These are phyloP conservation scores for Xerocomus minutiporus DNA, from an alignment of 1,284 basidiomycete species.

Conservation along the genomic window DNA sequence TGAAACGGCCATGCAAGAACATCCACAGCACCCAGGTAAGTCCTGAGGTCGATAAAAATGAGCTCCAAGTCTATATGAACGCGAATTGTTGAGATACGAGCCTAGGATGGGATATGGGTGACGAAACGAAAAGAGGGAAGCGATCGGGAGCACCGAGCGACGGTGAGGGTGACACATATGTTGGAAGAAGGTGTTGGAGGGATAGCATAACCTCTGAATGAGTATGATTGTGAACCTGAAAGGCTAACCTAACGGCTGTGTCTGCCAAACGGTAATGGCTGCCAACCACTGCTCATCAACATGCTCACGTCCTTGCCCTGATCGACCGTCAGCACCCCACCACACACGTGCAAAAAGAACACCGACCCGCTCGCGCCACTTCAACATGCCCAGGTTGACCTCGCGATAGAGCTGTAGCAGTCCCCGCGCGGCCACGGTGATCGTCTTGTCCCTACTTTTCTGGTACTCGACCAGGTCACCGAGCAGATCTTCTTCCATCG, in stretches of 20 bases:
- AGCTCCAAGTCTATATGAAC: too few species aligned
- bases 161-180: too few species aligned
- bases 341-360: not conserved
- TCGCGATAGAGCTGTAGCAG: slow-evolving; percentile 92
- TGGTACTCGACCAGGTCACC: slow-evolving; percentile 92
- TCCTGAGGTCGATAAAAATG: too few species aligned
- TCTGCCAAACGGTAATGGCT: slow-evolving; percentile 70
- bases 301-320: slow-evolving; percentile 85
- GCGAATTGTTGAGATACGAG: too few species aligned
- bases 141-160: too few species aligned
- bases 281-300: slow-evolving; percentile 55
- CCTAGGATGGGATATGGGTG: too few species aligned
- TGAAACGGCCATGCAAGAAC: too few species aligned
- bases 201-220: too few species aligned
- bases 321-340: slow-evolving; percentile 6
- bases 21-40: too few species aligned
- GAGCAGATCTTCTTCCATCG: slow-evolving; percentile 91
- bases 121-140: too few species aligned
- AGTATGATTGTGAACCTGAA: too few species aligned
- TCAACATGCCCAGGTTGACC: slow-evolving; percentile 92
- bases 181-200: too few species aligned
- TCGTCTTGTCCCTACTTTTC: slow-evolving; percentile 93
- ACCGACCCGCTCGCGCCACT: slow-evolving; percentile 78
- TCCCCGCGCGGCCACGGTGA: slow-evolving; percentile 84
- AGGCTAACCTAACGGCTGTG: slow-evolving; percentile 48